Evolutionary conservation across 495 filamentous ascomycete species (phyloP).

Genomic region (Rhizodiscina lignyota): DNA sequence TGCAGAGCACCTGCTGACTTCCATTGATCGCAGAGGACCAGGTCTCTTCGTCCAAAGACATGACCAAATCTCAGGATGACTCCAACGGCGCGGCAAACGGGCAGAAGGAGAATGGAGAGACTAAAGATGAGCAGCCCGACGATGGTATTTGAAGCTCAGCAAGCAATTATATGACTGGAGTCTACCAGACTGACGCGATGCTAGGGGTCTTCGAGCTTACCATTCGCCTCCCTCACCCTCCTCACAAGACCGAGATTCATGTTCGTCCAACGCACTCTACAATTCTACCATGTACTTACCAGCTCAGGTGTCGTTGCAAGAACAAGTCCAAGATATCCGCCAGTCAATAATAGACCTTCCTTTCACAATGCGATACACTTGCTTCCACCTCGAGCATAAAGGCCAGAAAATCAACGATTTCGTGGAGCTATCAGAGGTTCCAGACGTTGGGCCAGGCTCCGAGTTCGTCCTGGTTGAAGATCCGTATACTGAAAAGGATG

Average conservation of each 20-base stretch:
- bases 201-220: conserved; percentile 56
- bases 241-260: conserved; percentile 67
- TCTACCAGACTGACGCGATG: neutral
- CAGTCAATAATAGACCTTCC: conserved; percentile 92
- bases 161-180: too few species aligned
- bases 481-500: conserved; percentile 97
- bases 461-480: conserved; percentile 78
- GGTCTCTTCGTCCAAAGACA: too few species aligned
- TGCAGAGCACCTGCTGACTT: too few species aligned
- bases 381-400: conserved; percentile 90
- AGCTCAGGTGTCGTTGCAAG: conserved; percentile 83
- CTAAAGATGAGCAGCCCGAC: too few species aligned
- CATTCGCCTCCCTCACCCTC: conserved; percentile 68
- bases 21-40: too few species aligned
- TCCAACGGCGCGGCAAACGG: too few species aligned
- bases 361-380: conserved; percentile 90
- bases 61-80: too few species aligned
- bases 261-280: conserved; percentile 24
- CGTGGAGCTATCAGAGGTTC: conserved; percentile 78
- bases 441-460: conserved; percentile 55
- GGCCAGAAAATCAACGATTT: conserved; percentile 86
- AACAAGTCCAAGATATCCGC: conserved; percentile 93
- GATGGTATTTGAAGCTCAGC: too few species aligned
- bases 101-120: too few species aligned
- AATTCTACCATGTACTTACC: neutral